Base-by-base conservation (phyloP, 2,329 filamentous ascomycete species). In the Colletotrichum plurivorum region DNA sequence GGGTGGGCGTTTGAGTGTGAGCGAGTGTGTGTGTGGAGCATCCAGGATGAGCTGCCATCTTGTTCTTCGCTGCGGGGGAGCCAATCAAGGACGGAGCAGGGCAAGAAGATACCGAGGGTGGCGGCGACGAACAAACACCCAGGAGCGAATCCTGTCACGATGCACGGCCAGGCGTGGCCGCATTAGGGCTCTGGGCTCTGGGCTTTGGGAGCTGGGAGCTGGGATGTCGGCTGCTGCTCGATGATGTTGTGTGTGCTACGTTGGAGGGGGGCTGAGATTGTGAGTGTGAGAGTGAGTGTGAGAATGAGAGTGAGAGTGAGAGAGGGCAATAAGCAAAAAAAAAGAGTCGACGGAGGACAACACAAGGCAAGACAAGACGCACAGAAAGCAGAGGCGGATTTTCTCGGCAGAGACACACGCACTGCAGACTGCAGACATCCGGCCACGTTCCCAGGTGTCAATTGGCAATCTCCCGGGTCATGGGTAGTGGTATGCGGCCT, bases 101-200 rank as follows among this genome's bases (percentile, higher is more conserved):
- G 60, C 54, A 45, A 45, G 62, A 56, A 51, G 62, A 69, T 69
- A 56, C 66, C 66, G 62, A 69, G 66, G 66, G 66, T 69, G 66
- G 66, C 66, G 66, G 66, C 36, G 16, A 45, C 20, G 27, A 22
- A 46, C 43, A 31, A 46, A 15, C 20, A 9, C 49, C 43, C 15
- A 46, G 18, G 45, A 66, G 46, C 46, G 31, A 60, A 46, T 15
- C 54, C 43, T 60, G 54, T 52, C 36, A 27, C 57, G 49, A 61
- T 43, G 52, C 36, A 59, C 49, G 48, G 46, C 36, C 41, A 69
- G 43, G 54, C 36, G 66, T 53, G 63, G 43, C 49, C 25, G 62
- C 49, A 66, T 60, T 31, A 31, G 27, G 27, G 27, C 5, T 31
- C 27, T 31, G 27, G 27, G 27, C 27, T 31, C 27, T 31, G 27